These are phyloP conservation scores for Arabidopsis hybrid DNA, from an alignment of 441 rosid genomes.

Conservation along the genomic window DNA sequence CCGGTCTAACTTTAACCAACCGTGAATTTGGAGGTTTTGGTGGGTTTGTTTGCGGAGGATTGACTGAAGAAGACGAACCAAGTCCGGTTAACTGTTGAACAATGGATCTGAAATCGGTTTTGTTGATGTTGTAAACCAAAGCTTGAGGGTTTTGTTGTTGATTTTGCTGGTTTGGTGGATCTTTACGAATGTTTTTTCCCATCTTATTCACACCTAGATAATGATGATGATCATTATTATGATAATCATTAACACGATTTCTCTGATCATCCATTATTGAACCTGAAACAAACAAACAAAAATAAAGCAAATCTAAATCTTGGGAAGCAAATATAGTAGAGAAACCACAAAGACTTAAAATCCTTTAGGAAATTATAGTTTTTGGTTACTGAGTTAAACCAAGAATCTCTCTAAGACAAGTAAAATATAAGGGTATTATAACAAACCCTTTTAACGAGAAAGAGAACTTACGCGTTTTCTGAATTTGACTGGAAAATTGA, in stretches of 20 bases:
- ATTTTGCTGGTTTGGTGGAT: constrained; percentile 77
- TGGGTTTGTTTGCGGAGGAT: constrained; percentile 62
- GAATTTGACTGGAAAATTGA: constrained; percentile 32
- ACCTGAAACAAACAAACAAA: constrained; percentile 34
- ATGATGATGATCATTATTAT: constrained; percentile 50
- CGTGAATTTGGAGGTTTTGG: constrained; percentile 79
- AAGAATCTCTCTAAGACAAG: neutral
- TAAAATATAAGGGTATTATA: neutral
- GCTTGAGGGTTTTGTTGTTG: constrained; percentile 82
- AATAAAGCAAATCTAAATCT: neutral
- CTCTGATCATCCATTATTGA: constrained; percentile 73
- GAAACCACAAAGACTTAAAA: constrained; percentile 9
- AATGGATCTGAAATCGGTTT: constrained; percentile 82
- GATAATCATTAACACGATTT: constrained; percentile 60
- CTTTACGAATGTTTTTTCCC: constrained; percentile 86
- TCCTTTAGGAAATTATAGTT: neutral
- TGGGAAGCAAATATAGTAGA: neutral
- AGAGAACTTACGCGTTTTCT: constrained; percentile 41
- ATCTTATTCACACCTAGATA: constrained; percentile 83
- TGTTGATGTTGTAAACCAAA: constrained; percentile 93
- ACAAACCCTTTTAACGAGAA: constrained; percentile 11
- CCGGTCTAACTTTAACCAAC: constrained; percentile 78
- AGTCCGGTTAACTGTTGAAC: constrained; percentile 95
- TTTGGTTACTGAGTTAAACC: neutral
- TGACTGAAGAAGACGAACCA: constrained; percentile 70